phyloP scores from a whole-genome alignment of 2,329 filamentous ascomycete species.

The Periconia sp. region DNA sequence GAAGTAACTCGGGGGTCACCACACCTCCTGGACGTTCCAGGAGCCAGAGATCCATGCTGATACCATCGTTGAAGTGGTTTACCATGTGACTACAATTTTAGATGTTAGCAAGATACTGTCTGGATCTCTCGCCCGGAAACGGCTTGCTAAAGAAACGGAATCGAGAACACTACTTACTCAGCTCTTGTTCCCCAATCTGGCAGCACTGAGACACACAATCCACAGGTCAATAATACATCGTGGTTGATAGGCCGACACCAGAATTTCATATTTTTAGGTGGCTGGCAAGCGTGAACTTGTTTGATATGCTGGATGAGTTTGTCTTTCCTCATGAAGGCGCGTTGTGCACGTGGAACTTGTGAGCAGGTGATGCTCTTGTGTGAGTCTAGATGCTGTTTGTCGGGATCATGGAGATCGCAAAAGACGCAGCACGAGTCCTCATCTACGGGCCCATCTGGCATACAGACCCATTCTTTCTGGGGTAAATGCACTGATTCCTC shows the following conservation, averaged over 20 bases:
- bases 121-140: background rate
- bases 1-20: background rate
- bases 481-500: conserved; percentile 64
- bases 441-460: conserved; percentile 49
- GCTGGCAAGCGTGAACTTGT: conserved; percentile 47
- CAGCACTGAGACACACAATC: conserved; percentile 16
- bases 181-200: conserved; percentile 15
- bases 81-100: conserved; percentile 11
- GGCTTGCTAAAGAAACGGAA: background rate
- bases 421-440: conserved; percentile 53
- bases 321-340: conserved; percentile 54
- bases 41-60: conserved; percentile 20
- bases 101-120: background rate
- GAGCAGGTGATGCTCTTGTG: conserved; percentile 58
- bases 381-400: conserved; percentile 48
- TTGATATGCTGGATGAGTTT: conserved; percentile 53
- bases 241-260: conserved; percentile 23
- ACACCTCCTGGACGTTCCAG: conserved; percentile 15
- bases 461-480: conserved; percentile 63
- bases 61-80: conserved; percentile 14
- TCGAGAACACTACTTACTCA: conserved; percentile 9
- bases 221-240: conserved; percentile 15
- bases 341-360: conserved; percentile 56
- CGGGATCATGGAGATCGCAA: conserved; percentile 47
- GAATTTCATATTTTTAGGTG: conserved; percentile 45